Percentiles rank a stretch among this genome's conserved stretches.
These are phyloP conservation scores for Metschnikowia similis DNA, from an alignment of 805 yeast species.

Conservation along the genomic window DNA sequence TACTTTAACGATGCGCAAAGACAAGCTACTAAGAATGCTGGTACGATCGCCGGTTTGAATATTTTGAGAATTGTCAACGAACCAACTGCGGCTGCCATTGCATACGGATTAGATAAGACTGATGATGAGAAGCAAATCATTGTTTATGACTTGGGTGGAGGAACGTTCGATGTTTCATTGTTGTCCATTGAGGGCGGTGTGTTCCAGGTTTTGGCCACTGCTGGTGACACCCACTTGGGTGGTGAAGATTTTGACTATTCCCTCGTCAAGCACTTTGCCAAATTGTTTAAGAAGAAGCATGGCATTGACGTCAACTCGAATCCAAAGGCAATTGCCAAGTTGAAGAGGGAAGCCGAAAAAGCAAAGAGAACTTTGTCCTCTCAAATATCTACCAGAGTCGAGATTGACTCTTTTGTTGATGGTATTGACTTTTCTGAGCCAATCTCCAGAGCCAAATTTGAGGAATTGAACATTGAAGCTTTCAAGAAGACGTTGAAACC, in stretches of 20 bases:
- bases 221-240: constrained; percentile 33
- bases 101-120: constrained; percentile 27
- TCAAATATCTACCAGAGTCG: constrained; percentile 18
- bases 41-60: constrained; percentile 20
- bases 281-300: constrained; percentile 19
- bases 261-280: constrained; percentile 18
- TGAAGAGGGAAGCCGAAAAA: constrained; percentile 22
- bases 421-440: constrained; percentile 22
- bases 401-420: constrained; percentile 19
- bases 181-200: constrained; percentile 21
- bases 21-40: constrained; percentile 22
- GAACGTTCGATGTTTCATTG: constrained; percentile 23
- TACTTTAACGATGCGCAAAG: constrained; percentile 22
- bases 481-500: constrained; percentile 22
- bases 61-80: constrained; percentile 21
- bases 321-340: constrained; percentile 20
- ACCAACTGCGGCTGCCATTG: constrained; percentile 24
- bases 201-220: constrained; percentile 29
- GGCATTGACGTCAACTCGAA: constrained; percentile 15
- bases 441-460: constrained; percentile 20
- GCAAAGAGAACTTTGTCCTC: constrained; percentile 22
- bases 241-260: constrained; percentile 21
- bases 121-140: constrained; percentile 19
- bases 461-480: constrained; percentile 20
- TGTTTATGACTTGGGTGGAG: constrained; percentile 23